Evolutionary conservation across 108 stramenopile species (phyloP).

Genomic region (Chaetoceros muelleri): DNA sequence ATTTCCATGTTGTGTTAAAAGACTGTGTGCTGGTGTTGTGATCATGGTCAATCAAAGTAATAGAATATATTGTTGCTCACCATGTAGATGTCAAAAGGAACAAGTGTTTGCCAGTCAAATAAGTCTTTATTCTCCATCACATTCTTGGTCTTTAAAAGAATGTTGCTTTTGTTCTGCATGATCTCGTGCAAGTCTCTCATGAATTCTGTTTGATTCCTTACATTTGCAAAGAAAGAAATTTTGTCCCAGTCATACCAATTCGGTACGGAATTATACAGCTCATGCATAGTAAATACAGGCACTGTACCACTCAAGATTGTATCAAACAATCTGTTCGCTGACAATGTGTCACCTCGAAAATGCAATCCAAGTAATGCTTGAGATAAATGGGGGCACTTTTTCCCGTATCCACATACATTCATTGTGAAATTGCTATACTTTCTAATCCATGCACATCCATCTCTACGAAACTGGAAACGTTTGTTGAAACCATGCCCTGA

Average conservation of each 20-base stretch:
- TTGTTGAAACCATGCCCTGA: constrained; percentile 9
- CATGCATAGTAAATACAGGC: constrained; percentile 14
- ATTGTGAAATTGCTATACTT: neutral
- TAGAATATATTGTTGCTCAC: neutral
- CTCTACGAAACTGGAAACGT: constrained; percentile 2
- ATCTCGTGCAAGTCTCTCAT: neutral
- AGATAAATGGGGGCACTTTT: constrained; percentile 12
- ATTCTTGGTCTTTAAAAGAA: neutral
- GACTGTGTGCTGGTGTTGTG: neutral
- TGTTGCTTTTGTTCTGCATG: constrained; percentile 1
- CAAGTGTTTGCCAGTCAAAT: constrained; percentile 13
- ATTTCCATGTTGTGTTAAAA: constrained; percentile 1
- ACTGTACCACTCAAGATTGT: constrained; percentile 20
- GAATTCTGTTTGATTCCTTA: neutral
- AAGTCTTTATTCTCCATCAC: constrained; percentile 14
- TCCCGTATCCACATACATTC: constrained; percentile 10
- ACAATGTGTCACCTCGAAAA: constrained; percentile 11
- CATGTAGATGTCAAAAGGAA: constrained; percentile 11
- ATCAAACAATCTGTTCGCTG: constrained; percentile 12
- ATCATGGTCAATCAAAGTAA: neutral
- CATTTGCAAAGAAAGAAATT: constrained; percentile 16
- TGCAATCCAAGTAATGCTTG: constrained; percentile 16
- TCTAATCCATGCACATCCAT: neutral
- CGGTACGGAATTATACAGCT: constrained; percentile 10
- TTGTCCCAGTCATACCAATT: constrained; percentile 15